phyloP scores from a whole-genome alignment of 108 stramenopile genomes.

The Skeletonema menzelii region DNA sequence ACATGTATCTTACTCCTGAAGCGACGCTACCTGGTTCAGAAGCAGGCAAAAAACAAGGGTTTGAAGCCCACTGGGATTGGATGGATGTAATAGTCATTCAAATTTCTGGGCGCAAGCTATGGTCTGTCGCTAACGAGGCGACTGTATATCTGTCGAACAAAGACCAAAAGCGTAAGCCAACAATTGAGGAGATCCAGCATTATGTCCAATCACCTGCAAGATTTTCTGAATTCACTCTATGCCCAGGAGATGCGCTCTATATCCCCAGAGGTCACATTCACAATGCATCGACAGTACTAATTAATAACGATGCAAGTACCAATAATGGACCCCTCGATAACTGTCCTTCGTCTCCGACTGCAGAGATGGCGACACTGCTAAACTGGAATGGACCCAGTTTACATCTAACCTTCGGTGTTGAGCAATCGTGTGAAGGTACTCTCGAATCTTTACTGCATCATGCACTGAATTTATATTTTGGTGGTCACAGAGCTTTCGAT shows the following conservation, averaged over 20 bases:
- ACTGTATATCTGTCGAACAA: slow-evolving; percentile 31
- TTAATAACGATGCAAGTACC: slow-evolving; percentile 7
- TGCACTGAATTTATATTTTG: slow-evolving; percentile 19
- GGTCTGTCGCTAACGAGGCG: slow-evolving; percentile 22
- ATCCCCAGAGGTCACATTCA: slow-evolving; percentile 36
- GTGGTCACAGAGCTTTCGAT: not conserved
- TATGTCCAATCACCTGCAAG: not conserved
- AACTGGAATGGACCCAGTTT: slow-evolving; percentile 20
- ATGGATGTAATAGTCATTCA: slow-evolving; percentile 45
- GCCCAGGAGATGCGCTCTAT: slow-evolving; percentile 37
- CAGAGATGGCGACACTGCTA: not conserved
- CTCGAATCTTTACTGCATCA: slow-evolving; percentile 36
- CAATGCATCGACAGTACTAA: slow-evolving; percentile 31
- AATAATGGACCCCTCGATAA: not conserved
- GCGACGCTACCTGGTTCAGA: slow-evolving; percentile 13
- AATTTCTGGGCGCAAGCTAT: slow-evolving; percentile 23
- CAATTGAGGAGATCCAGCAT: slow-evolving; percentile 3
- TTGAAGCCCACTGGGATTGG: slow-evolving; percentile 44
- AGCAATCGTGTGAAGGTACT: slow-evolving; percentile 17
- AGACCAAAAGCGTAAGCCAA: slow-evolving; percentile 38
- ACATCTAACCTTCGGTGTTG: slow-evolving; percentile 35
- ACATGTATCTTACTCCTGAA: slow-evolving; percentile 36
- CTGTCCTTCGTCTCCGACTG: slow-evolving; percentile 1
- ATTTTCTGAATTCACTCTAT: slow-evolving; percentile 27
- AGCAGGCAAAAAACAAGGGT: slow-evolving; percentile 3